Evolutionary conservation across 371 early-diverging fungal species (phyloP), one percentile per base, ranked within the genome.

Genomic region (Saksenaea vasiformis): DNA sequence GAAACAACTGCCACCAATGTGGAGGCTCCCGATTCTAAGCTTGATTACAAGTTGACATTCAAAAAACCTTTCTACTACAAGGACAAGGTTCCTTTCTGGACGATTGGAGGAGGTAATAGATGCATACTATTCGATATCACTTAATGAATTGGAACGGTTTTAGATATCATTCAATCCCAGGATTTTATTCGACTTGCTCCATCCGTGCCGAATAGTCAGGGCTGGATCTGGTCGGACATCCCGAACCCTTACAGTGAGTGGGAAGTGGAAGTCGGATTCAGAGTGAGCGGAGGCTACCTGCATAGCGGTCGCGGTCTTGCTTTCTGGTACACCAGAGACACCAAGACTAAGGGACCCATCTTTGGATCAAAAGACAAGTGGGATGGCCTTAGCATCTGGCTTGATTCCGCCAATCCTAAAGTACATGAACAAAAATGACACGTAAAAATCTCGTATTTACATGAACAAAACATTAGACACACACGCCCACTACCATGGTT

Each of bases 231-330:
- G 93, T 70, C 90, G 2, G 77, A 78, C 14, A 62, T 67, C 0
- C 80, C 88, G 1, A 93, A 93, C 62, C 74, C 80, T 4, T 77
- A 92, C 76, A 80, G 82, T 59, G 89, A 91, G 55, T 95, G 93
- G 93, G 85, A 90, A 65, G 86, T 87, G 1, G 86, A 88, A 38
- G 74, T 93, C 37, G 75, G 85, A 5, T 87, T 93, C 71, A 76
- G 70, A 37, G 84, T 90, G 3, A 72, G 72, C 35, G 95, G 95
- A 0, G 80, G 83, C 13, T 79, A 83, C 36, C 68, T 79, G 56
- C 71, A 85, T 34, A 94, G 95, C 19, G 93, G 93, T 41, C 85
- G 89, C 39, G 95, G 95, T n/a, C 62, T 95, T 14, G 93, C 93
- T 10, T 87, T 95, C 64, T 95, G 95, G 95, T 93, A 93, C 70